phyloP scores from a whole-genome alignment of 257 asterid genomes.

The Pogostemon cablin region DNA sequence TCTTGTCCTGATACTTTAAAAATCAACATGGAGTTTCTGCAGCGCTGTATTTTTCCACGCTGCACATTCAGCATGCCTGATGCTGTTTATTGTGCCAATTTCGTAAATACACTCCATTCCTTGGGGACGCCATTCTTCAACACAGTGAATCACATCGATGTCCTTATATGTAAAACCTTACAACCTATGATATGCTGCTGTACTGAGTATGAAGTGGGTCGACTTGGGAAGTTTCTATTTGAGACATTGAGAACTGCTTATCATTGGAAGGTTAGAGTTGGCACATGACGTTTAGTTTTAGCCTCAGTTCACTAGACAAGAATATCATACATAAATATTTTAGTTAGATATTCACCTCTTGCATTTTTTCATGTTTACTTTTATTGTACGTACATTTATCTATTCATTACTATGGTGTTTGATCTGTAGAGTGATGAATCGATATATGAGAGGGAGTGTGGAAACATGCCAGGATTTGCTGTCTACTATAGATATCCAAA shows the following conservation, averaged over 20 bases:
- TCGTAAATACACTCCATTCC: slow-evolving; percentile 96
- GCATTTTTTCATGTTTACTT: slow-evolving; percentile 20
- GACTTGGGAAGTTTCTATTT: slow-evolving; percentile 87
- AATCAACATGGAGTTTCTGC: slow-evolving; percentile 97
- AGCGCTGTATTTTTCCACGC: slow-evolving; percentile 98
- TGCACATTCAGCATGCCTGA: slow-evolving; percentile 99
- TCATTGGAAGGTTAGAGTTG: slow-evolving; percentile 82
- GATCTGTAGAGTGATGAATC: slow-evolving; percentile 80
- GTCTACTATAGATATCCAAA: slow-evolving; percentile 95
- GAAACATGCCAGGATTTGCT: slow-evolving; percentile 99
- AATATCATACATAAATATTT: slow-evolving; percentile 10
- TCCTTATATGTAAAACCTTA: slow-evolving; percentile 92
- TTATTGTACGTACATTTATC: slow-evolving; percentile 11
- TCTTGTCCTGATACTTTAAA: slow-evolving; percentile 97
- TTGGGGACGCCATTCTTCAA: slow-evolving; percentile 98
- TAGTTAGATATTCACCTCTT: neutral
- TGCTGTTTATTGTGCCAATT: slow-evolving; percentile 95
- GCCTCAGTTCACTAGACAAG: neutral
- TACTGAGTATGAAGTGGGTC: slow-evolving; percentile 99
- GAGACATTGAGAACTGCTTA: slow-evolving; percentile 97
- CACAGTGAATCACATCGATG: slow-evolving; percentile 98
- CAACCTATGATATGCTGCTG: slow-evolving; percentile 99
- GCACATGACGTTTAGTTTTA: slow-evolving; percentile 7
- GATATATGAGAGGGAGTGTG: slow-evolving; percentile 94
- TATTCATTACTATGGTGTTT: slow-evolving; percentile 15